Base-by-base conservation (phyloP, 2,329 filamentous ascomycete species). In the Annulohypoxylon truncatum region DNA sequence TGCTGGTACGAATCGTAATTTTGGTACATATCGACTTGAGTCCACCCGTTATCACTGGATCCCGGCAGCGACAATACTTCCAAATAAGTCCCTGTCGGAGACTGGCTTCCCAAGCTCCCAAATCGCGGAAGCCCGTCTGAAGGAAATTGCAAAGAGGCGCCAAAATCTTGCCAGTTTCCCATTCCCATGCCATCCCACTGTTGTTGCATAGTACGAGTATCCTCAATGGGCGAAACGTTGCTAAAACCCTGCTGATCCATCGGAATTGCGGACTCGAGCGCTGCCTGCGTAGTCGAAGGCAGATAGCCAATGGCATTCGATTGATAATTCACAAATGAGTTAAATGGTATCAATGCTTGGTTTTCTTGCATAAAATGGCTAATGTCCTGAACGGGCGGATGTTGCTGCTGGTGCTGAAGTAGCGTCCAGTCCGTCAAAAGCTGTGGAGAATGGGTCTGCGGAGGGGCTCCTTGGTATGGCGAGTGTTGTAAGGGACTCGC, bases 41-140 rank as follows among this genome's bases (percentile, higher is more conserved):
- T 89, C 94, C 94, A 98, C 62, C 93, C 92, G 72, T 94, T 92
- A 73, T 96, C 94, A 75, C 92, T 92, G n/a, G 93, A 93, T 60
- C 89, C 90, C 22, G 88, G 86, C 44, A 97, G 83, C 5, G 95
- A 97, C 52, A 95, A 82, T 31, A 97, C 92, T 79, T 97, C 94
- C 48, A 97, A 82, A 78, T 93, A 94, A 28, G 90, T 92, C 72
- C 92, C 90, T 1, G 90, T 92, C 0, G 92, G 92, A 35, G 92
- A 94, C 74, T 88, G 90, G 76, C 82, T 87, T 61, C 82, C 84
- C 64, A 85, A 72, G 72, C 83, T 85, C 59, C 74, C 75, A 48
- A 82, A 78, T 13, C 80, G 79, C 4, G 80, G 76, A 6, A 84
- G 76, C 6, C 79, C 79, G 75, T 86, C 80, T 1, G 77, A 57